A percentile compares a stretch with the other conserved stretches of the same genome.
phyloP scores from a whole-genome alignment of 768 basidiomycete genomes.

The Amanita rubescens region DNA sequence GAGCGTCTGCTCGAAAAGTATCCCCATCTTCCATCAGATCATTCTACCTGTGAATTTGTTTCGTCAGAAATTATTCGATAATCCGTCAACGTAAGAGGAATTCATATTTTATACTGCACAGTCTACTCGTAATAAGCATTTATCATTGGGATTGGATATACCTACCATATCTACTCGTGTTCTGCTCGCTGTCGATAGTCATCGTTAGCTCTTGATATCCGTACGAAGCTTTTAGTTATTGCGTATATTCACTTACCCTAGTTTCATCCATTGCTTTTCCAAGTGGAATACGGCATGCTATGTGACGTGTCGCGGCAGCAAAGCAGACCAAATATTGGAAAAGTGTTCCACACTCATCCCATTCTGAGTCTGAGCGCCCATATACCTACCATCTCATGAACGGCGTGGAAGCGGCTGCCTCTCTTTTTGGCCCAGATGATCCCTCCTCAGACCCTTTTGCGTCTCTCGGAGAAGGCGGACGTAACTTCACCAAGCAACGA shows the following conservation, averaged over 20 bases:
- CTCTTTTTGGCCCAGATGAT: slow-evolving; percentile 70
- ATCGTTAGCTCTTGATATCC: slow-evolving; percentile 9
- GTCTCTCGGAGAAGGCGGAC: slow-evolving; percentile 33
- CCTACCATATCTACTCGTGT: slow-evolving; percentile 5
- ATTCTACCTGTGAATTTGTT: slow-evolving; percentile 10
- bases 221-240: slow-evolving; percentile 13
- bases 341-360: background rate
- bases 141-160: slow-evolving; percentile 6
- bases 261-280: background rate
- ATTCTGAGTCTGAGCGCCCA: no score
- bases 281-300: slow-evolving; percentile 1
- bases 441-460: slow-evolving; percentile 58
- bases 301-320: slow-evolving; percentile 30
- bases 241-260: slow-evolving; percentile 10
- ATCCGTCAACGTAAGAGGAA: slow-evolving; percentile 3
- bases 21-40: slow-evolving; percentile 18
- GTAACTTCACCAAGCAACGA: background rate
- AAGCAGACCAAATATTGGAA: slow-evolving; percentile 31
- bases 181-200: slow-evolving; percentile 15
- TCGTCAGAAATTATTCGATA: slow-evolving; percentile 18
- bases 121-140: slow-evolving; percentile 2
- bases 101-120: background rate
- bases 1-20: slow-evolving; percentile 62
- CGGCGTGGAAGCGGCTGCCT: slow-evolving; percentile 70
- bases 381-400: slow-evolving; percentile 34